These are phyloP conservation scores for Citrus unshiu DNA, from an alignment of 345 rosid genomes.

Conservation along the genomic window DNA sequence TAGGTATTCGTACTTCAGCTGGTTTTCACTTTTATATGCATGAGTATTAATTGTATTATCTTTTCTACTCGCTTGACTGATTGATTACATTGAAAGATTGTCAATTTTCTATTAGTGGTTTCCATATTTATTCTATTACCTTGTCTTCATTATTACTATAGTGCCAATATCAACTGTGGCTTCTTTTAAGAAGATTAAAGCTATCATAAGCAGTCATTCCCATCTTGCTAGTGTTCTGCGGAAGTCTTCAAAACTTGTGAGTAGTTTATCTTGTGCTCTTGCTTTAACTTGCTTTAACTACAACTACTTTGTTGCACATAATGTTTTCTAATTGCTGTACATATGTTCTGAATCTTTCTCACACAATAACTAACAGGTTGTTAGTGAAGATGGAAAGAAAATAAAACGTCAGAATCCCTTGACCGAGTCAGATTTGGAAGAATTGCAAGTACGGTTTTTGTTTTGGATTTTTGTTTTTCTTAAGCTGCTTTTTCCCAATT, in stretches of 20 bases:
- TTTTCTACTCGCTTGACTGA: not conserved
- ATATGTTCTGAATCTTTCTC: not conserved
- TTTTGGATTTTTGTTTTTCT: not conserved
- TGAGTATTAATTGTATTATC: not conserved
- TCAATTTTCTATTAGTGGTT: not conserved
- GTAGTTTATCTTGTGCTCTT: constrained; percentile 20
- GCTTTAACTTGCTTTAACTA: not conserved
- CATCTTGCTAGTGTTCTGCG: constrained; percentile 77
- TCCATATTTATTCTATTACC: not conserved
- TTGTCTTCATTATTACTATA: constrained; percentile 23
- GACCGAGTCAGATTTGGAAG: constrained; percentile 82
- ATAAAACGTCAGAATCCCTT: constrained; percentile 69
- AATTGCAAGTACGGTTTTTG: constrained; percentile 65
- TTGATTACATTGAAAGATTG: not conserved
- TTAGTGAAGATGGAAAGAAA: constrained; percentile 94
- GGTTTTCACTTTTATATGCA: not conserved
- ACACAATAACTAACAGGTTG: constrained; percentile 40
- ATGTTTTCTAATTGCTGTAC: not conserved
- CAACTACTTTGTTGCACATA: constrained; percentile 5
- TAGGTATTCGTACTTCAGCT: not conserved
- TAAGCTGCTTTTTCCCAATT: too few species aligned
- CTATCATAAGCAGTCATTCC: constrained; percentile 57
- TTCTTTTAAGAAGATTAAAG: constrained; percentile 94
- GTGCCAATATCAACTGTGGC: constrained; percentile 93
- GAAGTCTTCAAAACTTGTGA: constrained; percentile 87